Evolutionary conservation across 2,329 filamentous ascomycete genomes (phyloP).

Genomic region (Cladophialophora bantiana): DNA sequence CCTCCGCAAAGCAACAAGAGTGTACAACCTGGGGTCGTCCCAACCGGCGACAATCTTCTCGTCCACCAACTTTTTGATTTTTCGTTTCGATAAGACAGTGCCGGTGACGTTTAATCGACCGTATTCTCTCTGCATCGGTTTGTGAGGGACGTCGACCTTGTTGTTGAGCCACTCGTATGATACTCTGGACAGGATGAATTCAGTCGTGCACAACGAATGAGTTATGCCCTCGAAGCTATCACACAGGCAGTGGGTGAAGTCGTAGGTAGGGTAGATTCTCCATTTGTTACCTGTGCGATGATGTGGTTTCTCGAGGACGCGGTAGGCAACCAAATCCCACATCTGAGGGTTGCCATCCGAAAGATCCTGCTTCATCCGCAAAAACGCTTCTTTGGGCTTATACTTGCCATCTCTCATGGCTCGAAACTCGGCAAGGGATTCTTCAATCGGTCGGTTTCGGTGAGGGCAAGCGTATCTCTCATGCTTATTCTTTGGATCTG

Average conservation of each 20-base stretch:
- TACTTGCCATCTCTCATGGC: constrained; percentile 94
- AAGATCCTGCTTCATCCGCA: constrained; percentile 92
- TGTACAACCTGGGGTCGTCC: constrained; percentile 92
- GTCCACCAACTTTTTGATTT: constrained; percentile 79
- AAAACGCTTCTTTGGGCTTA: constrained; percentile 78
- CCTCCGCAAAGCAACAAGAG: constrained; percentile 80
- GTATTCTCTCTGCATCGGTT: constrained; percentile 91
- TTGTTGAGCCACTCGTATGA: constrained; percentile 93
- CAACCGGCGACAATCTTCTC: constrained; percentile 81
- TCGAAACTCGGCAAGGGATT: constrained; percentile 82
- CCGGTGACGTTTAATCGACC: constrained; percentile 80
- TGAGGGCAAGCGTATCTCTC: constrained; percentile 82
- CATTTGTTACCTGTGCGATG: constrained; percentile 82
- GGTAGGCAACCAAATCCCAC: constrained; percentile 94
- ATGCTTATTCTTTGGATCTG: constrained; percentile 65
- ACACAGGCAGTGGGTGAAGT: constrained; percentile 88
- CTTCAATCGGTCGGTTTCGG: constrained; percentile 74
- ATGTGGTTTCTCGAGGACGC: constrained; percentile 76
- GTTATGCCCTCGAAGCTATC: constrained; percentile 93
- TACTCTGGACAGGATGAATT: constrained; percentile 82
- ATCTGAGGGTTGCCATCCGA: constrained; percentile 87
- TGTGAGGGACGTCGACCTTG: constrained; percentile 75
- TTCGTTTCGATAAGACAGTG: constrained; percentile 86
- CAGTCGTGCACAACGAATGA: constrained; percentile 90
- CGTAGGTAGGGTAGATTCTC: constrained; percentile 95